phyloP scores from a whole-genome alignment of 2,329 filamentous ascomycete species.

The Coniochaeta ligniaria region DNA sequence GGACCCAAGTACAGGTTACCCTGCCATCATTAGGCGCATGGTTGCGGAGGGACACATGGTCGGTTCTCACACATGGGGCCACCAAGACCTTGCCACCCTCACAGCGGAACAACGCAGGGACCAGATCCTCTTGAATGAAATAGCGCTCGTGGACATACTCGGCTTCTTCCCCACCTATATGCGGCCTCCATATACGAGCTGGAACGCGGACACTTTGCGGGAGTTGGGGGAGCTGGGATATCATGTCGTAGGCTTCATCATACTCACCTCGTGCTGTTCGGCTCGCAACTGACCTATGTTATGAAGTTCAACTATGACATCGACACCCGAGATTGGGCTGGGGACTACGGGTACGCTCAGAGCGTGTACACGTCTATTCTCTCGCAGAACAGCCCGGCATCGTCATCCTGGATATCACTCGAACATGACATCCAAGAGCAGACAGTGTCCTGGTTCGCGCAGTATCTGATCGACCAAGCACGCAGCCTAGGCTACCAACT shows the following conservation, averaged over 20 bases:
- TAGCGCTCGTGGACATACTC: constrained; percentile 26
- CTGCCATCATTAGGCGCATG: constrained; percentile 31
- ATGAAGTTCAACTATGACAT: constrained; percentile 19
- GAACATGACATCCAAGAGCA: constrained; percentile 38
- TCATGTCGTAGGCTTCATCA: constrained; percentile 16
- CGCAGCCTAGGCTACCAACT: constrained; percentile 30
- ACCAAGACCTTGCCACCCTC: constrained; percentile 25
- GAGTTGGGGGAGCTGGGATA: constrained; percentile 23
- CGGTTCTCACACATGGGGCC: constrained; percentile 32
- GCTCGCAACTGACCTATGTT: background rate
- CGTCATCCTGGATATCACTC: constrained; percentile 19
- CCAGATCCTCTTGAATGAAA: constrained; percentile 31
- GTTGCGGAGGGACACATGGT: constrained; percentile 30
- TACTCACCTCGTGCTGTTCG: background rate
- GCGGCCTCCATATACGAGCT: constrained; percentile 28
- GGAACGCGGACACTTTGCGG: constrained; percentile 13
- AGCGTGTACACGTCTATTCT: constrained; percentile 11
- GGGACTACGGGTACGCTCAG: constrained; percentile 18
- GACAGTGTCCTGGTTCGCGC: constrained; percentile 34
- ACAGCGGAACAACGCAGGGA: constrained; percentile 15
- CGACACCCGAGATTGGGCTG: constrained; percentile 21
- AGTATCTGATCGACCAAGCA: constrained; percentile 32
- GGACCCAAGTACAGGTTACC: constrained; percentile 23
- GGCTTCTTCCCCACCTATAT: constrained; percentile 33
- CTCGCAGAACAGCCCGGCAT: constrained; percentile 7